Conservation (phyloP, 1,284 basidiomycete genomes). For the Leccinum griseonigrum region DNA sequence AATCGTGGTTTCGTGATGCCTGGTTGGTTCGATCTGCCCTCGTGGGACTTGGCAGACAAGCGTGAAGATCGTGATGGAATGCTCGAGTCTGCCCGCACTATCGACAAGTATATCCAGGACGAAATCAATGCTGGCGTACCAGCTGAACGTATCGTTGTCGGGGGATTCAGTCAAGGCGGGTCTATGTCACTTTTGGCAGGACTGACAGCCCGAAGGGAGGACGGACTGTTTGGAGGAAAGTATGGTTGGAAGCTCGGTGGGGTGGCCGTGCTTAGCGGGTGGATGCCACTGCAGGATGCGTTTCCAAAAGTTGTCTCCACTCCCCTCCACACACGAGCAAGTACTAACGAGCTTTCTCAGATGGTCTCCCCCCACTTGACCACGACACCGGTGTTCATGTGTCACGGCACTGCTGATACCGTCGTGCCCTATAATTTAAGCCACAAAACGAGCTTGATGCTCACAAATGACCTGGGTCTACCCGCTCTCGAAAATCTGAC, state of each 20-base stretch:
- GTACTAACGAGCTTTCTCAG: constrained; percentile 34
- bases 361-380: constrained; percentile 55
- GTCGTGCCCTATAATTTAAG: constrained; percentile 59
- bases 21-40: constrained; percentile 79
- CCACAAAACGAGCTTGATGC: constrained; percentile 49
- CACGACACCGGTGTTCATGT: constrained; percentile 82
- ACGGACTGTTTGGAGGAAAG: constrained; percentile 30
- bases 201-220: constrained; percentile 49
- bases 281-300: constrained; percentile 56
- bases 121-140: constrained; percentile 75
- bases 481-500: constrained; percentile 32
- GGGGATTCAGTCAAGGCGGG: constrained; percentile 88
- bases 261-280: constrained; percentile 71
- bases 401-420: constrained; percentile 78
- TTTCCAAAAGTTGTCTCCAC: constrained; percentile 27
- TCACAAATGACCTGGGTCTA: constrained; percentile 51
- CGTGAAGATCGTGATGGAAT: constrained; percentile 66
- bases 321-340: background rate
- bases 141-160: constrained; percentile 68
- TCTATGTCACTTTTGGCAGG: constrained; percentile 77
- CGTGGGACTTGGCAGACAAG: constrained; percentile 56
- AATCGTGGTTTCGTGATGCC: constrained; percentile 65
- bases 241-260: constrained; percentile 63
- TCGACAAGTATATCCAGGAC: constrained; percentile 70
- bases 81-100: constrained; percentile 55